Evolutionary conservation across 768 basidiomycete species (phyloP).

Genomic region (Russula ochroleuca): DNA sequence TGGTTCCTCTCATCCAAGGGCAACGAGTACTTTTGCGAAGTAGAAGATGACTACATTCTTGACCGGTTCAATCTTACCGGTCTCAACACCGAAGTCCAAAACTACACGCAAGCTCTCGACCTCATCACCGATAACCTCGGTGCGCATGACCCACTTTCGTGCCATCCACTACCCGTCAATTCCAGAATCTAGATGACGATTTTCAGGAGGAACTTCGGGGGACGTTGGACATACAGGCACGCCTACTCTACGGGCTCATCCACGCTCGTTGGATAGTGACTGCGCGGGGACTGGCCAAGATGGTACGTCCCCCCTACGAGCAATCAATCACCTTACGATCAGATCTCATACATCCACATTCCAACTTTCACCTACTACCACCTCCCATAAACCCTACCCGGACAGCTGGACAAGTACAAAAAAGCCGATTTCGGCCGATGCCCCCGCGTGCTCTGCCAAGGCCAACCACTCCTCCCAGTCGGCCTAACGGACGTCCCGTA

Average conservation of each 20-base stretch:
- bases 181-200: conserved; percentile 64
- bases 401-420: conserved; percentile 93
- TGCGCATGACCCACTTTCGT: conserved; percentile 37
- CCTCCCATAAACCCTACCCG: not conserved
- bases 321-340: not conserved
- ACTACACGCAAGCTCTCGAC: conserved; percentile 91
- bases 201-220: conserved; percentile 92
- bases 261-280: conserved; percentile 98
- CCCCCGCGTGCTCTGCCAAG: conserved; percentile 93
- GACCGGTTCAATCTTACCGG: conserved; percentile 98
- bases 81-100: conserved; percentile 91
- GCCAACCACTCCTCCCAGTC: conserved; percentile 92
- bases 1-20: conserved; percentile 98
- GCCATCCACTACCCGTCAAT: not conserved
- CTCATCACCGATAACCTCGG: conserved; percentile 95
- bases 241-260: conserved; percentile 91
- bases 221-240: conserved; percentile 87
- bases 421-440: conserved; percentile 98
- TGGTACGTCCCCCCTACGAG: conserved; percentile 51
- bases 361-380: not conserved
- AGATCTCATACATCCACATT: not conserved
- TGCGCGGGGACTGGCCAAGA: conserved; percentile 87
- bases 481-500: conserved; percentile 97
- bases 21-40: conserved; percentile 99
- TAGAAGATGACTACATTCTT: conserved; percentile 98